Percentiles rank a stretch among this genome's conserved stretches.
These are phyloP conservation scores for Wickerhamiella infanticola DNA, from an alignment of 1,139 yeast species.

Conservation along the genomic window DNA sequence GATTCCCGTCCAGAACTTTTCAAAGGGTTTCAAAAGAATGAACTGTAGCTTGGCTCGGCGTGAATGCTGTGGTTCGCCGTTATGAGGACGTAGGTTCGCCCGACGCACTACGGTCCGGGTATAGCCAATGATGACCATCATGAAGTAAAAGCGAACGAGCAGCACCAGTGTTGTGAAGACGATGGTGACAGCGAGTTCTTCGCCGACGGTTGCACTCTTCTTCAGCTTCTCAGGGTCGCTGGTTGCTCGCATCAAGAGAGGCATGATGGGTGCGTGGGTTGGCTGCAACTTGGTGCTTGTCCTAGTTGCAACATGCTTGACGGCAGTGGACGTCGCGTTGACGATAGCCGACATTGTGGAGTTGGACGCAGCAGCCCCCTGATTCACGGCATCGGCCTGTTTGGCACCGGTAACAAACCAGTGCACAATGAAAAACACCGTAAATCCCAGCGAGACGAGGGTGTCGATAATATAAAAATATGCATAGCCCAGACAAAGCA, in stretches of 20 bases:
- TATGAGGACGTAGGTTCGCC: conserved; percentile 22
- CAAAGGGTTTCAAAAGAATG: conserved; percentile 18
- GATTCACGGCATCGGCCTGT: conserved; percentile 3
- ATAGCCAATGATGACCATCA: conserved; percentile 47
- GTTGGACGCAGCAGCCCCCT: conserved; percentile 7
- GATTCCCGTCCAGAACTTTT: conserved; percentile 35
- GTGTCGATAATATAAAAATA: conserved; percentile 55
- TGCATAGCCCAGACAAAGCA: conserved; percentile 44
- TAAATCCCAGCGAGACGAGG: conserved; percentile 46
- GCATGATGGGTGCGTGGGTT: neutral
- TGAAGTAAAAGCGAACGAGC: conserved; percentile 48
- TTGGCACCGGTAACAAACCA: conserved; percentile 51
- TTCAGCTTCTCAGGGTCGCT: conserved; percentile 9
- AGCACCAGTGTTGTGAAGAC: conserved; percentile 39
- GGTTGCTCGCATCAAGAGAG: neutral
- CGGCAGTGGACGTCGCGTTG: neutral
- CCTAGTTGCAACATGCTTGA: neutral
- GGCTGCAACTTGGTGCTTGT: neutral
- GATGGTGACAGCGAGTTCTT: conserved; percentile 58
- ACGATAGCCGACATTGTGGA: conserved; percentile 2
- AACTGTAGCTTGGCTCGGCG: conserved; percentile 20
- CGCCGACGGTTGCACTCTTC: conserved; percentile 52
- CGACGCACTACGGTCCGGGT: conserved; percentile 29
- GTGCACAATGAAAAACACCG: conserved; percentile 52
- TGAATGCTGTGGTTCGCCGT: conserved; percentile 24